A percentile compares a stretch with the other conserved stretches of the same genome.
Evolutionary conservation across 257 asterid genomes (phyloP).

Genomic region (Gentiana dahurica): DNA sequence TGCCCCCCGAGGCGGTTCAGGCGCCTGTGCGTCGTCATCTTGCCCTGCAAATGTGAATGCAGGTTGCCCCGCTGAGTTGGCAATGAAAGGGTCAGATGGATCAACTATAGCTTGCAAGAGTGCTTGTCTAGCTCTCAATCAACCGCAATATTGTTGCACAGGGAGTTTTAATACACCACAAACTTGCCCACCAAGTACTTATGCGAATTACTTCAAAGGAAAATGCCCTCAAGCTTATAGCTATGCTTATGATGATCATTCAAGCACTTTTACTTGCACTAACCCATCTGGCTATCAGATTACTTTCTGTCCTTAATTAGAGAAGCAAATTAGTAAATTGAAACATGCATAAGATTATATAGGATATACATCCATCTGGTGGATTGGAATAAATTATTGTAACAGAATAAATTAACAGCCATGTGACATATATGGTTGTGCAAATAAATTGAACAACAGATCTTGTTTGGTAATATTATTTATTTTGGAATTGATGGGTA

Average conservation of each 20-base stretch:
- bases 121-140: constrained; percentile 13
- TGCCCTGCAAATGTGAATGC: constrained; percentile 38
- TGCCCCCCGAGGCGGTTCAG: constrained; percentile 31
- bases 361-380: too few relatives aligned
- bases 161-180: not conserved
- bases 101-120: constrained; percentile 43
- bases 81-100: constrained; percentile 20
- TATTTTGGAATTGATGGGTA: too few relatives aligned
- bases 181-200: constrained; percentile 7
- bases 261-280: constrained; percentile 10
- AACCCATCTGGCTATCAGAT: not conserved
- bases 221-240: constrained; percentile 17
- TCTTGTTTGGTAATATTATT: too few relatives aligned
- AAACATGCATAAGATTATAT: too few relatives aligned
- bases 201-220: constrained; percentile 6
- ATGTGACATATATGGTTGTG: too few relatives aligned
- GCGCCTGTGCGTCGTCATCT: constrained; percentile 33
- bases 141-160: constrained; percentile 17
- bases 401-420: too few relatives aligned
- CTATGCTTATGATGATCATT: constrained; percentile 18
- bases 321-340: too few relatives aligned
- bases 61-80: constrained; percentile 39
- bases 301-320: constrained; percentile 4
- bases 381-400: too few relatives aligned
- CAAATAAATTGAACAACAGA: too few relatives aligned